phyloP scores from a whole-genome alignment of 176 grass and related monocot genomes.

The Aegilops umbellulata region DNA sequence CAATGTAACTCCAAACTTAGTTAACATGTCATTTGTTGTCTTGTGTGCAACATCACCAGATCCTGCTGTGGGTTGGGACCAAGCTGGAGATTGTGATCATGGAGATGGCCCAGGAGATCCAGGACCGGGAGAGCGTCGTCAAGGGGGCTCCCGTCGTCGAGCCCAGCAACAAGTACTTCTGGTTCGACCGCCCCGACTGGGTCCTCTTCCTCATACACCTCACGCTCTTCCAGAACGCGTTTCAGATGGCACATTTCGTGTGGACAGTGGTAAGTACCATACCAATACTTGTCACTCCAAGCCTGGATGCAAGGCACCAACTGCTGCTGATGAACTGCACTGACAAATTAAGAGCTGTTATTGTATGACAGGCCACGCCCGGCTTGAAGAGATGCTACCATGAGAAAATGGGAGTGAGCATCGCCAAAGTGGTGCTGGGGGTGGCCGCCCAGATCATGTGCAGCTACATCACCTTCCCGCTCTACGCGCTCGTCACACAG shows the following conservation, averaged over 20 bases:
- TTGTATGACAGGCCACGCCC: slow-evolving; percentile 15
- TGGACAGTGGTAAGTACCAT: slow-evolving; percentile 56
- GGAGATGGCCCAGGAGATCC: slow-evolving; percentile 86
- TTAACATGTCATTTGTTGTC: background rate
- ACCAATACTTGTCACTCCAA: background rate
- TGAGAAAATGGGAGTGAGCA: slow-evolving; percentile 28
- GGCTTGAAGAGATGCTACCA: slow-evolving; percentile 61
- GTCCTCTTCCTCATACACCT: slow-evolving; percentile 74
- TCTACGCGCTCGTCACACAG: slow-evolving; percentile 80
- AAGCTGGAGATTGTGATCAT: slow-evolving; percentile 87
- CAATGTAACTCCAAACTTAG: background rate
- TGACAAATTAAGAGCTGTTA: background rate
- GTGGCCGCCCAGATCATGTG: slow-evolving; percentile 64
- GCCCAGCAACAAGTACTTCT: slow-evolving; percentile 77
- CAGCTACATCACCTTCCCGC: slow-evolving; percentile 94
- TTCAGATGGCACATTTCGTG: slow-evolving; percentile 83
- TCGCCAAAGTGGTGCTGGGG: slow-evolving; percentile 52
- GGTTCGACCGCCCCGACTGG: slow-evolving; percentile 73
- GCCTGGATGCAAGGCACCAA: no score
- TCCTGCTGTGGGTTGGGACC: slow-evolving; percentile 62
- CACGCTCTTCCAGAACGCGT: slow-evolving; percentile 58
- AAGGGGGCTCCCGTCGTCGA: slow-evolving; percentile 68
- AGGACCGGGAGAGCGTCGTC: slow-evolving; percentile 51
- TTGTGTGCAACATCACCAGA: slow-evolving; percentile 23
- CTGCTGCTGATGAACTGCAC: slow-evolving; percentile 7